Percentiles rank a stretch among this genome's conserved stretches.
phyloP scores from a whole-genome alignment of 495 filamentous ascomycete species.

The Hypomontagnella monticulosa region DNA sequence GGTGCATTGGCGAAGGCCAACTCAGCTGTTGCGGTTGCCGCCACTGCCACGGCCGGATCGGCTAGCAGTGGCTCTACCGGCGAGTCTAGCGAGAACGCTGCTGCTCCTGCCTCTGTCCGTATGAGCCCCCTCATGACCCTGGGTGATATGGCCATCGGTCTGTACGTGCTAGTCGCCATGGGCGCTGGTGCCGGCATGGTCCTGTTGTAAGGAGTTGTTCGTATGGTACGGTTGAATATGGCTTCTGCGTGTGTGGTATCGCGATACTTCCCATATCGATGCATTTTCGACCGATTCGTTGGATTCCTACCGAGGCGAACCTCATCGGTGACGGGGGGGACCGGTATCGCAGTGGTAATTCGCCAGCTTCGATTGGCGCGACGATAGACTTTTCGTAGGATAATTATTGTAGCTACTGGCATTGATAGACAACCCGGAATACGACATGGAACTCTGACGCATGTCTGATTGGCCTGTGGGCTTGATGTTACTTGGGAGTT shows the following conservation, averaged over 20 bases:
- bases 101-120: slow-evolving; percentile 48
- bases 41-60: slow-evolving; percentile 56
- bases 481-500: not conserved
- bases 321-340: not conserved
- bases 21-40: slow-evolving; percentile 53
- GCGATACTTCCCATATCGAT: not conserved
- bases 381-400: slow-evolving; percentile 14
- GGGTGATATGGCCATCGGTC: slow-evolving; percentile 71
- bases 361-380: not conserved
- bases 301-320: not conserved
- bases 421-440: slow-evolving; percentile 11
- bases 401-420: not conserved
- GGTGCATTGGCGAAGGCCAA: slow-evolving; percentile 55
- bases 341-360: not conserved
- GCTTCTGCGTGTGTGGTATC: slow-evolving; percentile 10
- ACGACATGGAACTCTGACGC: not conserved
- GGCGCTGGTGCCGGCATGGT: slow-evolving; percentile 79
- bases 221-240: not conserved
- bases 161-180: slow-evolving; percentile 73
- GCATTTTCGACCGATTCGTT: slow-evolving; percentile 4
- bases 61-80: slow-evolving; percentile 44
- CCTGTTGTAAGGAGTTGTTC: slow-evolving; percentile 65
- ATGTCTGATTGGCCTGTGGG: not conserved
- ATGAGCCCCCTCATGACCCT: slow-evolving; percentile 66
- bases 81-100: slow-evolving; percentile 43